These are phyloP conservation scores for Verticillium nonalfalfae DNA, from an alignment of 2,329 filamentous ascomycete species.

Conservation along the genomic window DNA sequence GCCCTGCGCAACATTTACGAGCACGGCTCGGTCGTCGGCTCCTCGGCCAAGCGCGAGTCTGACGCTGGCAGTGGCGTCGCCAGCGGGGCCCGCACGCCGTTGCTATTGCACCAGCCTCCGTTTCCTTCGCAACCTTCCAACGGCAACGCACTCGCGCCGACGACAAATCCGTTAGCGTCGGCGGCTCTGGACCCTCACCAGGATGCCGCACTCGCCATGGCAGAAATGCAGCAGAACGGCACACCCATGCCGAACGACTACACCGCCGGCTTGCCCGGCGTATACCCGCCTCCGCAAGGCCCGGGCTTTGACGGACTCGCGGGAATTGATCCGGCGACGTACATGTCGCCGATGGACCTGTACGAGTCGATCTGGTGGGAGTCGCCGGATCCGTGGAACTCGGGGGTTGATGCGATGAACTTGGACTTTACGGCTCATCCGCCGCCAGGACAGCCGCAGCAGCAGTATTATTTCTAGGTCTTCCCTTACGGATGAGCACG, in stretches of 20 bases:
- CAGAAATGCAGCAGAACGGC: slow-evolving; percentile 59
- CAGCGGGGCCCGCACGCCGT: slow-evolving; percentile 38
- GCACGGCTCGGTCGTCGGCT: slow-evolving; percentile 51
- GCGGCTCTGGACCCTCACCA: slow-evolving; percentile 45
- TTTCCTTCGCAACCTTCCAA: slow-evolving; percentile 11
- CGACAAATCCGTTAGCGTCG: background rate
- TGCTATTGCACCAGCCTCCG: slow-evolving; percentile 14
- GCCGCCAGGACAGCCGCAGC: slow-evolving; percentile 50
- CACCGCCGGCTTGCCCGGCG: slow-evolving; percentile 15
- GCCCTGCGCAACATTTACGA: slow-evolving; percentile 62
- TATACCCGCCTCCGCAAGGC: background rate
- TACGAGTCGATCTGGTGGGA: slow-evolving; percentile 65
- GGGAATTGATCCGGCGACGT: slow-evolving; percentile 46
- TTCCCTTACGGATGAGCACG: background rate
- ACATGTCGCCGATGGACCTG: slow-evolving; percentile 61
- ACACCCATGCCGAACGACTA: slow-evolving; percentile 36
- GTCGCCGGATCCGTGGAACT: slow-evolving; percentile 54
- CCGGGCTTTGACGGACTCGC: slow-evolving; percentile 23
- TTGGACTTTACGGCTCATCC: slow-evolving; percentile 56
- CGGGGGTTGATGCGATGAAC: slow-evolving; percentile 48
- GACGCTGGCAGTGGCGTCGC: slow-evolving; percentile 35
- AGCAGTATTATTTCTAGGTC: slow-evolving; percentile 48
- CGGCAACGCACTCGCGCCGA: background rate
- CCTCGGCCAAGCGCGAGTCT: slow-evolving; percentile 36
- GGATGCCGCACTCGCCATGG: slow-evolving; percentile 58